Evolutionary conservation across 2,329 filamentous ascomycete genomes (phyloP).

Genomic region (Neofusicoccum laricinum): DNA sequence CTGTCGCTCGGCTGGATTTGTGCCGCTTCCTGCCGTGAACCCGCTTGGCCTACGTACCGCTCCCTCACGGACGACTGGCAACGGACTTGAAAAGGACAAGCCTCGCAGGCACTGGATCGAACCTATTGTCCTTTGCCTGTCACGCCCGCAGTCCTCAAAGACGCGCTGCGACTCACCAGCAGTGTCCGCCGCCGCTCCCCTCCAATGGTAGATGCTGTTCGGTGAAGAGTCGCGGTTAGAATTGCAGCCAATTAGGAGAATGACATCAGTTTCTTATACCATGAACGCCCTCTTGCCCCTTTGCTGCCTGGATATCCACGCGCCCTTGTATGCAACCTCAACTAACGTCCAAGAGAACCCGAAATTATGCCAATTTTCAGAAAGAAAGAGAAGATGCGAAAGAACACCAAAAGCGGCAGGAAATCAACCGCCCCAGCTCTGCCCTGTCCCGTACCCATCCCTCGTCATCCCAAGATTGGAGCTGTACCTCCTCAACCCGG

Average conservation of each 20-base stretch:
- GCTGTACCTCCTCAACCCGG: slow-evolving; percentile 43
- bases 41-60: too few species aligned
- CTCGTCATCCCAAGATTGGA: slow-evolving; percentile 43
- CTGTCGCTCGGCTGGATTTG: too few species aligned
- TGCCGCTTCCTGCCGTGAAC: too few species aligned
- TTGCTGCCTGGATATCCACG: not conserved
- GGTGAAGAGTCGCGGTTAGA: too few species aligned
- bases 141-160: not conserved
- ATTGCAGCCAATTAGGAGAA: not conserved
- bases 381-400: not conserved
- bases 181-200: too few species aligned
- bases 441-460: slow-evolving; percentile 25
- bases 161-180: too few species aligned
- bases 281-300: not conserved
- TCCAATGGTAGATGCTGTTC: too few species aligned
- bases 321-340: too few species aligned
- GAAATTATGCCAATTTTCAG: not conserved
- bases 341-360: not conserved
- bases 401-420: not conserved
- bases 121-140: not conserved
- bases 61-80: too few species aligned
- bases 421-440: slow-evolving; percentile 12
- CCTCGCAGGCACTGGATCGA: not conserved
- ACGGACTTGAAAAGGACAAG: too few species aligned
- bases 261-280: not conserved